Base-by-base conservation (phyloP, 805 yeast genomes). In the Wickerhamomyces kurtzmanii region DNA sequence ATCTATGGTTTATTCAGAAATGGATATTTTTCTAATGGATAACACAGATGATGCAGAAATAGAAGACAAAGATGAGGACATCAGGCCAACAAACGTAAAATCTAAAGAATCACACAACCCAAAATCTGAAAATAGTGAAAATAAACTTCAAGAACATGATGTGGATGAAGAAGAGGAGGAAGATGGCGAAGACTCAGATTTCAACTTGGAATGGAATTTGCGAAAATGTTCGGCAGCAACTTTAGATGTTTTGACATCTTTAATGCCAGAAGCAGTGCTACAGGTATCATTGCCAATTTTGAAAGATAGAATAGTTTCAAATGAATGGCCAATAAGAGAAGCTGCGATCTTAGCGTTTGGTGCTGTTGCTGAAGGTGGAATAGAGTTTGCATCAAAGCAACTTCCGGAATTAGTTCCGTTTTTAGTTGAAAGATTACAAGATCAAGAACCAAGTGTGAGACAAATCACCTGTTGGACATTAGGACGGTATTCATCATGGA, bases 391-490 rank as follows among this genome's bases (percentile, higher is more conserved):
- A 5, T 55, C 75, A 13, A 73, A 71, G 22, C 81, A 81, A 41
- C 59, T 91, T 22, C 94, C 96, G 3, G 69, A 75, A 17, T 58
- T 91, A 26, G 75, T 89, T 19, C 95, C 95, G 20, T 86, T 77
- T 47, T 62, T 91, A 35, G 86, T 86, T 16, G 84, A 85, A 32
- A 65, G 93, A 43, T 57, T 87, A 33, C 62, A 63, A 30, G 96
- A 87, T 50, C 43, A 53, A 5, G 79, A 86, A 53, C 77, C 94
- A 7, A 70, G 94, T 13, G 94, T 91, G 5, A 68, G 97, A 39
- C 94, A 85, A 52, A 91, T 91, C 29, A 62, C 95, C 0, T 89
- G 97, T 59, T 91, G 98, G 98, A 83, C 97, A 0, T 57, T 91
- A 25, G 79, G 94, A 24, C 66, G 97, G 31, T 91, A 79, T 49